Conservation (phyloP, 2,329 filamentous ascomycete species). For the Metarhizium guizhouense region DNA sequence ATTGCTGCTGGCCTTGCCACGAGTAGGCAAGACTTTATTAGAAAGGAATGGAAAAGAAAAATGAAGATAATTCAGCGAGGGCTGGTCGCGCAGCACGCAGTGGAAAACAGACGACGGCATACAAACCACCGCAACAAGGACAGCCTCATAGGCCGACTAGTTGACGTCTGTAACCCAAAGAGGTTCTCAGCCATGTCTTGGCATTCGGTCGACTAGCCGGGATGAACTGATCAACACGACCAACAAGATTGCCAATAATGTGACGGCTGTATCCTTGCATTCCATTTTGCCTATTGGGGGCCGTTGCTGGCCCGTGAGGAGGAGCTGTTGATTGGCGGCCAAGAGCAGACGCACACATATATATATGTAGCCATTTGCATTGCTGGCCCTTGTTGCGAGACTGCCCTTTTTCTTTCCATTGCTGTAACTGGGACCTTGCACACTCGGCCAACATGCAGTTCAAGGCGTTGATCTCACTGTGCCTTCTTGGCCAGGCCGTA, state of each 20-base stretch:
- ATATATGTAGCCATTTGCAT: background rate
- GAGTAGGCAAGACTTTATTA: no score
- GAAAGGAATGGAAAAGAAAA: no score
- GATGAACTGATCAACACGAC: background rate
- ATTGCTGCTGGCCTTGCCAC: no score
- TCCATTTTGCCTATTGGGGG: background rate
- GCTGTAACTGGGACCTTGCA: background rate
- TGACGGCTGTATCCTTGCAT: background rate
- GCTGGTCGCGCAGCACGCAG: background rate
- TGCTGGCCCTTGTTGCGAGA: background rate
- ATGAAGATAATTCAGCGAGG: no score
- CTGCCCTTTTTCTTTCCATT: background rate
- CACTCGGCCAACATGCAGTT: slow-evolving; percentile 5
- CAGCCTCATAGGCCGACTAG: background rate
- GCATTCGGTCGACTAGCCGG: background rate
- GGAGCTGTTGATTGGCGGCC: background rate
- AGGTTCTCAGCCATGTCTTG: background rate
- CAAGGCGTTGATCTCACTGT: slow-evolving; percentile 8
- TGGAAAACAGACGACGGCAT: background rate
- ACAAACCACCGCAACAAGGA: no score
- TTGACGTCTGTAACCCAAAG: background rate
- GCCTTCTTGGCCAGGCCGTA: slow-evolving; percentile 8
- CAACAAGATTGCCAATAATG: background rate
- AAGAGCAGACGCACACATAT: background rate
- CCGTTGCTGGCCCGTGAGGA: background rate